Evolutionary conservation across 169 alveolate genomes (phyloP).

Genomic region (Eimeria brunetti): DNA sequence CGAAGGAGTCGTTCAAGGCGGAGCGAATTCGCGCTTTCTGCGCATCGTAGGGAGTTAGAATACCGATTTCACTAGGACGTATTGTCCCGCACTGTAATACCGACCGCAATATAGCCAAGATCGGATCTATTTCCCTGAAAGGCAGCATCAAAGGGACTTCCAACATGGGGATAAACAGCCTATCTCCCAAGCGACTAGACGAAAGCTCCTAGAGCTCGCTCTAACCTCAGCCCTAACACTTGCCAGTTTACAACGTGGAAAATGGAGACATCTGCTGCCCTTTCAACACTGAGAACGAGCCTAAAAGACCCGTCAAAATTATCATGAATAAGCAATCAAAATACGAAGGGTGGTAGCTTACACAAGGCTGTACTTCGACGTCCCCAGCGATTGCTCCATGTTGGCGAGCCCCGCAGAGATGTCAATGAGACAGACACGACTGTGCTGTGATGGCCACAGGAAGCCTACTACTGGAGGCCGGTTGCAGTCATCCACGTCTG

Average conservation of each 20-base stretch:
- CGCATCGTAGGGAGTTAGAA: constrained; percentile 81
- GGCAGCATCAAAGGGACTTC: background rate
- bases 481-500: constrained; percentile 74
- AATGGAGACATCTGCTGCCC: background rate
- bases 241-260: background rate
- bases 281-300: background rate
- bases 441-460: constrained; percentile 80
- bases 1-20: constrained; percentile 76
- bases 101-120: constrained; percentile 71
- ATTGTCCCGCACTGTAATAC: constrained; percentile 63
- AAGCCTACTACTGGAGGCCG: constrained; percentile 82
- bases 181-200: background rate
- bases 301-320: background rate
- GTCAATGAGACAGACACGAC: constrained; percentile 81
- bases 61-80: constrained; percentile 77
- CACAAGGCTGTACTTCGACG: constrained; percentile 76
- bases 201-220: background rate
- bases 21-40: constrained; percentile 77
- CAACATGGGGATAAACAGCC: background rate
- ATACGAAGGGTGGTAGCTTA: background rate
- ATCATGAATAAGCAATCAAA: background rate
- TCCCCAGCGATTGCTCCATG: constrained; percentile 75
- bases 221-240: background rate
- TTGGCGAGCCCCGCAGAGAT: constrained; percentile 80
- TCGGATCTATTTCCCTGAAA: constrained; percentile 75